phyloP scores from a whole-genome alignment of 140 eudicot species.

The Erigeron philadelphicus region DNA sequence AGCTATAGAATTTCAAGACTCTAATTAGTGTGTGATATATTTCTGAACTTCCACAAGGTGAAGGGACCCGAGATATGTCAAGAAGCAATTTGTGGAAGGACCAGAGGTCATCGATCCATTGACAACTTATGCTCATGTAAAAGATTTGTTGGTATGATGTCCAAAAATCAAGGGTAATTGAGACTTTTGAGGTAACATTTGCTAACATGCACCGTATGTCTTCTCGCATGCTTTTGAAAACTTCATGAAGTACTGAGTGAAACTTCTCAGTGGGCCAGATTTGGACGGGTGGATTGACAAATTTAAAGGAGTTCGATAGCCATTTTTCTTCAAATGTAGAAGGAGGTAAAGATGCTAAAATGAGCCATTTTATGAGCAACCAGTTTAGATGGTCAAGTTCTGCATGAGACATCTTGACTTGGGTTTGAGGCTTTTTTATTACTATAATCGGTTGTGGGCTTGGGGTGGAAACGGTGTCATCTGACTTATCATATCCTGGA shows the following conservation, averaged over 20 bases:
- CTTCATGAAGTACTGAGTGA: conserved; percentile 58
- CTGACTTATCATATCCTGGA: conserved; percentile 78
- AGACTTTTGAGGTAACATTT: conserved; percentile 67
- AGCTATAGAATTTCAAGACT: conserved; percentile 58
- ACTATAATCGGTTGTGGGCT: conserved; percentile 46
- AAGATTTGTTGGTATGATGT: conserved; percentile 68
- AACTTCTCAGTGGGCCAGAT: conserved; percentile 73
- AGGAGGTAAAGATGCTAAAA: conserved; percentile 70
- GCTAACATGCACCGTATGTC: conserved; percentile 56
- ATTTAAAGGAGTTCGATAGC: conserved; percentile 67
- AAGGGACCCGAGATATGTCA: conserved; percentile 72
- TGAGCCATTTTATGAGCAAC: conserved; percentile 85
- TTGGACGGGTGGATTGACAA: conserved; percentile 60
- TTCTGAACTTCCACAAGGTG: conserved; percentile 69
- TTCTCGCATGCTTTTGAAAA: conserved; percentile 70
- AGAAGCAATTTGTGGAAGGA: conserved; percentile 70
- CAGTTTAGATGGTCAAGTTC: conserved; percentile 87
- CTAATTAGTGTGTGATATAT: conserved; percentile 49
- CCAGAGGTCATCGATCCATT: conserved; percentile 88
- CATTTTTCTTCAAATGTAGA: conserved; percentile 64
- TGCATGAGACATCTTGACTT: conserved; percentile 44
- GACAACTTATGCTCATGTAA: conserved; percentile 85
- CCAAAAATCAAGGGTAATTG: conserved; percentile 87
- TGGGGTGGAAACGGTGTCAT: conserved; percentile 41
- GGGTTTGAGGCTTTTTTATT: conserved; percentile 60